Base-by-base conservation (phyloP, 345 rosid species). In the Aurinia saxatilis region DNA sequence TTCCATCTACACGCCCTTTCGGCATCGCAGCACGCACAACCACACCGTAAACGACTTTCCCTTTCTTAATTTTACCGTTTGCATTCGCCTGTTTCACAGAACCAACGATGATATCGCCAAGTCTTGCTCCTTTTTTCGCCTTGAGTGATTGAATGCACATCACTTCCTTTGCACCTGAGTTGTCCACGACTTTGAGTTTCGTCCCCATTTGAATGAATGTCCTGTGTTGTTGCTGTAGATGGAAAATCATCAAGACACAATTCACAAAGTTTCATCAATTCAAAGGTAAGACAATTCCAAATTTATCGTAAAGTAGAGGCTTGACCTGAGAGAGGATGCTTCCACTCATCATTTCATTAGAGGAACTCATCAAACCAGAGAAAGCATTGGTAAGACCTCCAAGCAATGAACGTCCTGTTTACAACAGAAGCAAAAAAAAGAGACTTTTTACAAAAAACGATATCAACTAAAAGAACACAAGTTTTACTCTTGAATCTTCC, bases 11-110 rank as follows among this genome's bases (percentile, higher is more conserved):
- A 52, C 89, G 89, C 1, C 86, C 80, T 10, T 76, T 69, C 25
- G 63, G 93, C 96, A 86, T 83, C 3, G 92, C 91, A 33, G 98
- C 92, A 37, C 91, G 85, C 27, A 86, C 90, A 16, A 91, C 88
- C 21, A 91, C 86, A 45, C 88, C 90, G 17, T 78, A 71, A 3
- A 81, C 88, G 34, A 84, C 95, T 39, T 66, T 77, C 13, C 96
- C 92, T 78, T 83, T 88, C 92, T 86, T 82, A 59, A 91, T 93
- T 75, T 87, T 90, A 60, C 91, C 97, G 11, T 78, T 85, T 9
- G 87, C 88, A 44, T 60, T 65, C 2, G 92, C 90, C 68, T 87
- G 91, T 77, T 92, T 92, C 33, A 85, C 93, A 0, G 95, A 87
- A 56, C 80, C 95, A 49, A 84, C 68, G 13, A 90, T 84, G 4